A percentile compares a stretch with the other conserved stretches of the same genome.
Conservation (phyloP, 2,329 filamentous ascomycete genomes). For the Cercospora zeae-maydis region DNA sequence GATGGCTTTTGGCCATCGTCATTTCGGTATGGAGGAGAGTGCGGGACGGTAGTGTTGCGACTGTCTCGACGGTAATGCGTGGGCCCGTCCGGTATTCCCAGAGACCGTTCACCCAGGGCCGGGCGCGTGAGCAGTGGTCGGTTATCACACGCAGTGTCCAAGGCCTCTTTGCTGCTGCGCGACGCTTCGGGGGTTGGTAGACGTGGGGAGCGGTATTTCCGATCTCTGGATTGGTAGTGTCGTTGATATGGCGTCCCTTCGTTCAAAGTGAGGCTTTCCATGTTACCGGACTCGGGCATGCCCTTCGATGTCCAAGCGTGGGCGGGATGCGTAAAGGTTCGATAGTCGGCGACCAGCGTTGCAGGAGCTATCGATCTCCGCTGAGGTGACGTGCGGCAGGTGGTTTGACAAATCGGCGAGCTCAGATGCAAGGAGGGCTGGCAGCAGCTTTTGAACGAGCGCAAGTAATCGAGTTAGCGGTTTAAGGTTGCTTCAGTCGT, state of each 20-base stretch:
- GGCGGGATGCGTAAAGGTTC: neutral
- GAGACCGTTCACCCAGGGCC: conserved; percentile 8
- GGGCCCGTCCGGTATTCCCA: conserved; percentile 7
- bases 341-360: neutral
- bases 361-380: neutral
- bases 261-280: conserved; percentile 25
- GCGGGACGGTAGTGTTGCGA: conserved; percentile 23
- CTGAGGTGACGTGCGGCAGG: conserved; percentile 11
- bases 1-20: conserved; percentile 32
- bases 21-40: conserved; percentile 33
- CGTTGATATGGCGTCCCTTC: conserved; percentile 20
- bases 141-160: conserved; percentile 23
- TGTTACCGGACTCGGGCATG: conserved; percentile 11
- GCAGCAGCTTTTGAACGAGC: conserved; percentile 18
- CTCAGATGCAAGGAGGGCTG: conserved; percentile 17
- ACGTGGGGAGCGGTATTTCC: conserved; percentile 29
- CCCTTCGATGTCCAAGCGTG: neutral
- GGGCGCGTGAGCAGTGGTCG: conserved; percentile 4
- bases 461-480: conserved; percentile 17
- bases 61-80: conserved; percentile 24
- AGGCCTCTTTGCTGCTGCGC: conserved; percentile 29
- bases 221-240: conserved; percentile 18
- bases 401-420: conserved; percentile 13
- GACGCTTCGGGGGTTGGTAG: conserved; percentile 34
- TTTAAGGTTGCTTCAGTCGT: conserved; percentile 22